phyloP scores from a whole-genome alignment of 345 rosid species.

The Moricandia arvensis region DNA sequence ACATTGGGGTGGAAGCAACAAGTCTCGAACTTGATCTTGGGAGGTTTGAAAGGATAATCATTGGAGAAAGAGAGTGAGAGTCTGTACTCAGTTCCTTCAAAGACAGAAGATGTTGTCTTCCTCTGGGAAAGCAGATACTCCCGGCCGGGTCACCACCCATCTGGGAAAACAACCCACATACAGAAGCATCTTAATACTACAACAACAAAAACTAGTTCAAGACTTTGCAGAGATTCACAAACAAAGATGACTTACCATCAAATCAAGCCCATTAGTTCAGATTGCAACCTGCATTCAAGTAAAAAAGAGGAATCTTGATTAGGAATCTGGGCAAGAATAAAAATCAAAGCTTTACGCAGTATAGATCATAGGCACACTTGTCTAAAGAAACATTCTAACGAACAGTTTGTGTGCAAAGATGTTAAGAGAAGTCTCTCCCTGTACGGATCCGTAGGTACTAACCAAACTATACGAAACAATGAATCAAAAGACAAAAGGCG shows the following conservation, averaged over 20 bases:
- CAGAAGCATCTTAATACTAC: background rate
- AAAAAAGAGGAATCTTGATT: background rate
- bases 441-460: background rate
- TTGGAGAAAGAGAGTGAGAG: conserved; percentile 79
- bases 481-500: background rate
- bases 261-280: conserved; percentile 91
- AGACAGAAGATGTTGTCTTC: conserved; percentile 94
- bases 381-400: conserved; percentile 18
- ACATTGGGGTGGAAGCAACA: conserved; percentile 95
- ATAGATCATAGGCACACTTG: too few species aligned
- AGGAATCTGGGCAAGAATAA: background rate
- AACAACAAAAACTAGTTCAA: too few species aligned
- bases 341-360: background rate
- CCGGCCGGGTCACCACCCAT: conserved; percentile 94
- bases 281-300: conserved; percentile 67
- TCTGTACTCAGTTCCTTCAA: conserved; percentile 89
- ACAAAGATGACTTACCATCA: conserved; percentile 61
- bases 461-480: background rate
- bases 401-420: conserved; percentile 9
- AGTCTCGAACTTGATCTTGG: conserved; percentile 91
- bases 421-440: background rate
- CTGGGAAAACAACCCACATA: conserved; percentile 42
- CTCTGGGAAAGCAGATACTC: conserved; percentile 95
- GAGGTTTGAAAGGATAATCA: conserved; percentile 92
- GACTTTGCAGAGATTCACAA: too few species aligned